phyloP scores from a whole-genome alignment of 2,329 filamentous ascomycete genomes.

The Geosmithia flava region DNA sequence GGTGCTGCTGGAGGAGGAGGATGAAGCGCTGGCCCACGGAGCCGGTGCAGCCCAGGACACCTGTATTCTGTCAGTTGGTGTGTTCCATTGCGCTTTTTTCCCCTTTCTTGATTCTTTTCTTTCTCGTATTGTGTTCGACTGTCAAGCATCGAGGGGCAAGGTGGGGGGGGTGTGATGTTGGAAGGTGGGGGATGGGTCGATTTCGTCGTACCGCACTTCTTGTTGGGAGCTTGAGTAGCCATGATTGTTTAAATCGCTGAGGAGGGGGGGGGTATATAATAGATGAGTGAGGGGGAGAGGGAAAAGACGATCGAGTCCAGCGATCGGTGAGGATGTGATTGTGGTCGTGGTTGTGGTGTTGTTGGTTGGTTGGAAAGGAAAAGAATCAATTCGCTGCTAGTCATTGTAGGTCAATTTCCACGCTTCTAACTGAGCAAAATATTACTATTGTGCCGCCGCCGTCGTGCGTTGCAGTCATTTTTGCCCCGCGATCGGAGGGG shows the following conservation, averaged over 20 bases:
- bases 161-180: background rate
- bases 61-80: constrained; percentile 19
- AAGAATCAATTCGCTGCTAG: background rate
- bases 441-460: too few species aligned
- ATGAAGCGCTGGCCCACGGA: constrained; percentile 95
- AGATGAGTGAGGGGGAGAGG: background rate
- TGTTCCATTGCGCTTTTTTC: too few species aligned
- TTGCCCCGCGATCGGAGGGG: constrained; percentile 1
- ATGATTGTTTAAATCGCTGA: constrained; percentile 7
- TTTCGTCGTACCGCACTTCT: constrained; percentile 42
- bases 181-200: constrained; percentile 3
- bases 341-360: background rate
- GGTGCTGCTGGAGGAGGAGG: constrained; percentile 78
- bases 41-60: constrained; percentile 82
- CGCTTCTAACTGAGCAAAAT: background rate
- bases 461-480: background rate
- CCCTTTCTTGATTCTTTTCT: too few species aligned
- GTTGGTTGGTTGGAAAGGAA: background rate
- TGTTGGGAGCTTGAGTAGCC: constrained; percentile 35
- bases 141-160: constrained; percentile 21
- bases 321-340: background rate
- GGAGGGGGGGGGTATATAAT: background rate
- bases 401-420: background rate
- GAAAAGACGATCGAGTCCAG: background rate
- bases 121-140: too few species aligned